Evolutionary conservation across 768 basidiomycete genomes (phyloP).

Genomic region (Kwoniella bestiolae): DNA sequence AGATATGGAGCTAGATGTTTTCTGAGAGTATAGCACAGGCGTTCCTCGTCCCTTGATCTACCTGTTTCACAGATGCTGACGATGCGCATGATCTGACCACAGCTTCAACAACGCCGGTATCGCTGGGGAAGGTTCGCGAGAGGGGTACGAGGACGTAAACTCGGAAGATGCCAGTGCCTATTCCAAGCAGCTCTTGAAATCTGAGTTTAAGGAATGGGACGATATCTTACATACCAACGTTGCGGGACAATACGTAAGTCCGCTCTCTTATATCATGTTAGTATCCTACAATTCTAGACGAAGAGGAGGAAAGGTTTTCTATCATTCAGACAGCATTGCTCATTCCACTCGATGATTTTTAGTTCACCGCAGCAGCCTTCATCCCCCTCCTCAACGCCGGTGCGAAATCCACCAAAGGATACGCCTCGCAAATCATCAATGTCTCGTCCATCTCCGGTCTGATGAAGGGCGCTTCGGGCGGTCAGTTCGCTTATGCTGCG

Average conservation of each 20-base stretch:
- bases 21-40: too few relatives aligned
- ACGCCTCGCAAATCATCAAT: constrained; percentile 49
- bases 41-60: background rate
- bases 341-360: too few relatives aligned
- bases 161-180: constrained; percentile 34
- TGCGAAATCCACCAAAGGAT: constrained; percentile 35
- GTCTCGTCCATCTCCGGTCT: constrained; percentile 41
- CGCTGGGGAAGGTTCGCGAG: constrained; percentile 48
- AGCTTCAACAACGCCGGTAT: constrained; percentile 53
- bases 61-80: background rate
- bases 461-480: constrained; percentile 42
- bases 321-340: too few relatives aligned
- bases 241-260: constrained; percentile 36
- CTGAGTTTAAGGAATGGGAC: constrained; percentile 38
- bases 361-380: constrained; percentile 48
- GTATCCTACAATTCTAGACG: too few relatives aligned
- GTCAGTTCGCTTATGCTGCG: constrained; percentile 47
- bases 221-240: constrained; percentile 37
- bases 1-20: too few relatives aligned
- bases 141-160: constrained; percentile 38
- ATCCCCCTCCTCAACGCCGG: constrained; percentile 41
- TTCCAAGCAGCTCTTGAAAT: constrained; percentile 35
- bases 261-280: background rate
- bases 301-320: too few relatives aligned
- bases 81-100: too few relatives aligned